These are phyloP conservation scores for Phyllostachys edulis DNA, from an alignment of 176 grass and related monocot genomes.

Conservation along the genomic window DNA sequence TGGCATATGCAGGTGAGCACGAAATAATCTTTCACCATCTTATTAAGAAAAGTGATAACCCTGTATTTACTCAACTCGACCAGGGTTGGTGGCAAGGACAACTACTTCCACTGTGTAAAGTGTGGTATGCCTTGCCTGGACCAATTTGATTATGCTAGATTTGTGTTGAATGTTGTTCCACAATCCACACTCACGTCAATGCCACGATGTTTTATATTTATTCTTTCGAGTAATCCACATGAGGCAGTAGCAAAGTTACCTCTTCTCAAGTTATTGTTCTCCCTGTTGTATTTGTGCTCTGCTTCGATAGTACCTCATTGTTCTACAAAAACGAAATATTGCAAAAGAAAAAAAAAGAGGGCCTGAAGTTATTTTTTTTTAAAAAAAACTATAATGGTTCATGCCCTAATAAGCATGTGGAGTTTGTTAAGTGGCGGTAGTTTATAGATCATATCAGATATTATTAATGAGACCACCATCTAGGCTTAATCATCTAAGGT, in stretches of 20 bases:
- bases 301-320: neutral
- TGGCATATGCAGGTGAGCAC: slow-evolving; percentile 94
- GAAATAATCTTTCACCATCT: slow-evolving; percentile 9
- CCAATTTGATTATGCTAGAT: slow-evolving; percentile 26
- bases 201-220: slow-evolving; percentile 5
- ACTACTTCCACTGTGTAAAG: slow-evolving; percentile 88
- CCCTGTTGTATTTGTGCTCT: neutral
- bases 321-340: neutral
- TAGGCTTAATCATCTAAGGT: neutral
- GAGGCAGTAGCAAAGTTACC: neutral
- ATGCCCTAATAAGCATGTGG: neutral
- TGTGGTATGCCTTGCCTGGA: slow-evolving; percentile 67
- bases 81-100: slow-evolving; percentile 94
- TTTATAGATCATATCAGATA: neutral
- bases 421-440: neutral
- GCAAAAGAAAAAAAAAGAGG: neutral
- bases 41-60: slow-evolving; percentile 13
- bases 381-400: neutral
- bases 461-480: neutral
- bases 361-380: neutral
- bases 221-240: slow-evolving; percentile 8
- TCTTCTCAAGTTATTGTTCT: neutral
- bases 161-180: slow-evolving; percentile 8
- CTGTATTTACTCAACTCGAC: slow-evolving; percentile 35
- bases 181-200: neutral